Percentiles rank a stretch among this genome's conserved stretches.
phyloP scores from a whole-genome alignment of 2,329 filamentous ascomycete species.

The Monilinia aucupariae region DNA sequence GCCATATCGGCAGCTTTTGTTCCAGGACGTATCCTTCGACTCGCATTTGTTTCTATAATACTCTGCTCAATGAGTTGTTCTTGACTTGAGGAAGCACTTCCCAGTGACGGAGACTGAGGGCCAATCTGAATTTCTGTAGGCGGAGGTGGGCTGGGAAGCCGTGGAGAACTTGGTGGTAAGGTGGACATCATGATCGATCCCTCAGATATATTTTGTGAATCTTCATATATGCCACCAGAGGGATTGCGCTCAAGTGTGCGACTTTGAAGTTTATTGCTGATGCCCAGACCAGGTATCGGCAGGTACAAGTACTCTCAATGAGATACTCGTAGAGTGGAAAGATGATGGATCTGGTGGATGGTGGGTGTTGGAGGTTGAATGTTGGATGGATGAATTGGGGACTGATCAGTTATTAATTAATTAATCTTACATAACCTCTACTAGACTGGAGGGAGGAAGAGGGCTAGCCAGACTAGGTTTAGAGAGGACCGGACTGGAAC shows the following conservation, averaged over 20 bases:
- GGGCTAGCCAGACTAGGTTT: no score
- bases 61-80: conserved; percentile 52
- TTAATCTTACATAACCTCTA: neutral
- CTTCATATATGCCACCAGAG: conserved; percentile 3
- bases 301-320: no score
- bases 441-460: no score
- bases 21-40: conserved; percentile 82
- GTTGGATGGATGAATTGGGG: conserved; percentile 1
- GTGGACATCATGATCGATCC: conserved; percentile 45
- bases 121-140: conserved; percentile 91
- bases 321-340: no score
- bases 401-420: neutral
- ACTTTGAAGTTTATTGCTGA: neutral
- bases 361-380: no score
- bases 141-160: conserved; percentile 89
- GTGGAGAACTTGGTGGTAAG: conserved; percentile 71
- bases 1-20: conserved; percentile 92
- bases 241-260: conserved; percentile 7
- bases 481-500: no score
- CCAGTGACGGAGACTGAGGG: conserved; percentile 66
- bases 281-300: no score
- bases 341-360: neutral
- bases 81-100: conserved; percentile 55
- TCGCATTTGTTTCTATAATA: conserved; percentile 66
- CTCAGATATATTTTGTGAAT: neutral